These are phyloP conservation scores for Starmera dryadoides DNA, from an alignment of 805 yeast genomes.

Conservation along the genomic window DNA sequence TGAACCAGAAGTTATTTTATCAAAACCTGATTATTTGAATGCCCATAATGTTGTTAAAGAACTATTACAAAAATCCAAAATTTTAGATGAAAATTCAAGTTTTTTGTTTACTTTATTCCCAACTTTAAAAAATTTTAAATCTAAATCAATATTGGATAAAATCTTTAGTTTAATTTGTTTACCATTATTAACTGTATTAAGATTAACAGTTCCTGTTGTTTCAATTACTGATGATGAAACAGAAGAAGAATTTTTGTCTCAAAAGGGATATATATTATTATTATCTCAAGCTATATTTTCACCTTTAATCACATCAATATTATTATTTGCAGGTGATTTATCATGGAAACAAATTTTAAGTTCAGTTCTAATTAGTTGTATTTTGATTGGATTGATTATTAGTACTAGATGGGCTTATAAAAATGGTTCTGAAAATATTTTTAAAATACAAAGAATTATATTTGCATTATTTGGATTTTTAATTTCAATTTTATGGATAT, in stretches of 20 bases:
- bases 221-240: conserved; percentile 17
- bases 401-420: conserved; percentile 2
- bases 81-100: conserved; percentile 1
- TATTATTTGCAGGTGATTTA: conserved; percentile 8
- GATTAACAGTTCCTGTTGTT: conserved; percentile 29
- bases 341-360: not conserved
- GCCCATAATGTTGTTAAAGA: conserved; percentile 3
- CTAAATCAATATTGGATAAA: conserved; percentile 19
- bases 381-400: not conserved
- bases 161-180: conserved; percentile 23
- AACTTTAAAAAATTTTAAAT: conserved; percentile 21
- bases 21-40: conserved; percentile 5
- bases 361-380: conserved; percentile 1
- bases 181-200: conserved; percentile 26
- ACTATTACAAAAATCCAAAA: not conserved
- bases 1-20: conserved; percentile 12
- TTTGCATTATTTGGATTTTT: conserved; percentile 52
- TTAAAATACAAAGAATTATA: conserved; percentile 1
- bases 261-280: conserved; percentile 15
- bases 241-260: conserved; percentile 15
- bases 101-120: conserved; percentile 18
- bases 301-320: conserved; percentile 16
- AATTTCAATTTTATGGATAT: conserved; percentile 65
- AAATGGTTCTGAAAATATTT: not conserved
- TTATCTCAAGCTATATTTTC: conserved; percentile 23